These are phyloP conservation scores for Sugiyamaella qingdaonensis DNA, from an alignment of 805 yeast genomes.

Conservation along the genomic window DNA sequence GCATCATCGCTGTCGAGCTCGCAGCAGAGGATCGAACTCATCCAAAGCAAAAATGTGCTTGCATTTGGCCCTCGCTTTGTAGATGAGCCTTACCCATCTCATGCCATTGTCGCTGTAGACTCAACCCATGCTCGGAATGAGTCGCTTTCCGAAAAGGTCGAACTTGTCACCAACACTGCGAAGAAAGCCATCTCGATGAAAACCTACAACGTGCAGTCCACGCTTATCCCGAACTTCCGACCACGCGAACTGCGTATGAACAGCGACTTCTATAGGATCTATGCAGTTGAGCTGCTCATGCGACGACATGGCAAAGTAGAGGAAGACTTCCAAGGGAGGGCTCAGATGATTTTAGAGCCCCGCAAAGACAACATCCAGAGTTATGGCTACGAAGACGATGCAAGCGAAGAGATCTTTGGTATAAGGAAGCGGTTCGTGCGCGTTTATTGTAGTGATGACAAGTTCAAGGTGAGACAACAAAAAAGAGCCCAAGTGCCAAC, in stretches of 20 bases:
- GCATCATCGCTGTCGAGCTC: constrained; percentile 23
- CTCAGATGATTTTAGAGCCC: constrained; percentile 31
- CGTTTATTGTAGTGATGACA: constrained; percentile 7
- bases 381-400: constrained; percentile 16
- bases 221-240: constrained; percentile 25
- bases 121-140: neutral
- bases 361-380: constrained; percentile 18
- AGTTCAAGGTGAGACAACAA: neutral
- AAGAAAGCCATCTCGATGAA: constrained; percentile 21
- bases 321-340: constrained; percentile 30
- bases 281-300: constrained; percentile 34
- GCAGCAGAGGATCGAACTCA: constrained; percentile 20
- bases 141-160: neutral
- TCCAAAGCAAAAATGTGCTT: constrained; percentile 17
- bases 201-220: constrained; percentile 30
- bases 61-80: constrained; percentile 25
- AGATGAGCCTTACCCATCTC: constrained; percentile 21
- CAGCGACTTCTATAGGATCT: constrained; percentile 32
- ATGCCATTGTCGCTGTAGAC: neutral
- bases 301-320: constrained; percentile 32
- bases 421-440: constrained; percentile 24
- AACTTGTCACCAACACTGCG: neutral
- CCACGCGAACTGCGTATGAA: constrained; percentile 34
- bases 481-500: constrained; percentile 1
- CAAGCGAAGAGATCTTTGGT: constrained; percentile 23